A percentile compares a stretch with the other conserved stretches of the same genome.
Evolutionary conservation across 129 eudicot species (phyloP).

Genomic region (Pseudognaphalium luteoalbum): DNA sequence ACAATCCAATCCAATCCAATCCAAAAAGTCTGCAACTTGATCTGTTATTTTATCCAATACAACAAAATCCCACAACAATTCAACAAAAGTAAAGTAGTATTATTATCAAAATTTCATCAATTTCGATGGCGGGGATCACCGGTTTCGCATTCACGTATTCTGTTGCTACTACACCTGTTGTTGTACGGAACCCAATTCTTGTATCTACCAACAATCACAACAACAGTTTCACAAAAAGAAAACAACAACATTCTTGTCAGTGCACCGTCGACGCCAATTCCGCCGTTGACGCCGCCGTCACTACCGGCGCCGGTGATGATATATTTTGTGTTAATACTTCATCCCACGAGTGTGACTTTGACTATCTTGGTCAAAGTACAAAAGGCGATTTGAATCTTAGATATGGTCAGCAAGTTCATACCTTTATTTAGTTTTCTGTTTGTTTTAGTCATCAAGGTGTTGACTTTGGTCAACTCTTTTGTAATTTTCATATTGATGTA

Average conservation of each 20-base stretch:
- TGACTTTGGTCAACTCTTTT: neutral
- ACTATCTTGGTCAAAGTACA: slow-evolving; percentile 95
- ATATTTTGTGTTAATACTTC: slow-evolving; percentile 54
- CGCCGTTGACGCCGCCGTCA: slow-evolving; percentile 13
- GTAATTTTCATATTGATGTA: neutral
- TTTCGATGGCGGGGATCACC: neutral
- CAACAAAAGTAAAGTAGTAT: too few species aligned
- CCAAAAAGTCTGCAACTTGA: neutral
- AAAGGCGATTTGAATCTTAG: slow-evolving; percentile 75
- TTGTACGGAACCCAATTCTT: neutral
- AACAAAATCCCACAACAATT: too few species aligned
- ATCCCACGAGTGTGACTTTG: slow-evolving; percentile 45
- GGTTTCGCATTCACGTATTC: neutral
- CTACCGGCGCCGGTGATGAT: slow-evolving; percentile 33
- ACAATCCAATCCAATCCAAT: neutral
- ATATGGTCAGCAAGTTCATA: slow-evolving; percentile 34
- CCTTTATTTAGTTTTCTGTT: neutral
- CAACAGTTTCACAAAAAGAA: neutral
- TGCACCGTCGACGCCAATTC: slow-evolving; percentile 36
- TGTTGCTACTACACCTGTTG: neutral
- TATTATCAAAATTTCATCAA: neutral
- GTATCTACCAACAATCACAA: neutral
- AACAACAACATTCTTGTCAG: slow-evolving; percentile 21
- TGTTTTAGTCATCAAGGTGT: neutral
- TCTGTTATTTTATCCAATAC: neutral